phyloP scores from a whole-genome alignment of 129 eudicot genomes.

The Centaurea solstitialis region DNA sequence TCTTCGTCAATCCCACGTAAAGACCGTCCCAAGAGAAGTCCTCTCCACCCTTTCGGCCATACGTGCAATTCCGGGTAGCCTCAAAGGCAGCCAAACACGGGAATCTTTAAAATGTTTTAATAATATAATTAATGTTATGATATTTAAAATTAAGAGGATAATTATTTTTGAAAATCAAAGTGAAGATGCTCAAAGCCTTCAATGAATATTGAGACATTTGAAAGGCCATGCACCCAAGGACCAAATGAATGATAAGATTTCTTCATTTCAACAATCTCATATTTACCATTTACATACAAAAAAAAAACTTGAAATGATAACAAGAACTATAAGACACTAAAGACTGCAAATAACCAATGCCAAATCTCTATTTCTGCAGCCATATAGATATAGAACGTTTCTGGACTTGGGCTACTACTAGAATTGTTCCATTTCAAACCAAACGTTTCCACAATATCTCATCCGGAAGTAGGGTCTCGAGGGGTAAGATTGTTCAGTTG shows the following conservation, averaged over 20 bases:
- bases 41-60: no score
- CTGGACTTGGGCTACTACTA: background rate
- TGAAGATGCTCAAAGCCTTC: background rate
- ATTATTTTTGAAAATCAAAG: no score
- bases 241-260: background rate
- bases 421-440: background rate
- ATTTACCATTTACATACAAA: background rate
- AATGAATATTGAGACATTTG: background rate
- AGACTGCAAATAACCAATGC: background rate
- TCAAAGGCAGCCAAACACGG: no score
- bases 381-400: background rate
- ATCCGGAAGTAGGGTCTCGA: background rate
- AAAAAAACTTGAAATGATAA: background rate
- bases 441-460: background rate
- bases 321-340: background rate
- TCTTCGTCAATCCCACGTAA: no score
- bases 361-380: background rate
- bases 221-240: background rate
- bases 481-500: background rate
- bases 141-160: no score
- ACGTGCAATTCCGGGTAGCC: no score
- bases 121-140: no score
- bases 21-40: no score
- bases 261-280: background rate
- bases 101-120: no score